Evolutionary conservation across 2,329 filamentous ascomycete genomes (phyloP), one percentile per base, ranked within the genome.

Genomic region (Neurospora crassa): DNA sequence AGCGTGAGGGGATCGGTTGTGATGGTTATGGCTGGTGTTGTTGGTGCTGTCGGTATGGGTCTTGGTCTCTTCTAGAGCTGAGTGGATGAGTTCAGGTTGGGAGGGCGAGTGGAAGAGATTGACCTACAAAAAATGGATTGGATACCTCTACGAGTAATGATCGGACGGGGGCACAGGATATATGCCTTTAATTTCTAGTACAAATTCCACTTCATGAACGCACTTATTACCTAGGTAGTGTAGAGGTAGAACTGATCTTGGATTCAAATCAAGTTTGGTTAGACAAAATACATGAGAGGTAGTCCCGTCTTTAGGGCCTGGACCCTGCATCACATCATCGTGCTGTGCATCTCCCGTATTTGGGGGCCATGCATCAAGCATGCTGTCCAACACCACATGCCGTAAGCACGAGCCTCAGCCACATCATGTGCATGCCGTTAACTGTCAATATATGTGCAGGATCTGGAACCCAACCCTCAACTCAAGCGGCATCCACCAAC

Each of bases 401-500:
- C 24, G 7, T 18, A 34, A 16, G 45, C 34, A 37, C 7, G 10
- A 53, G 5, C 45, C 20, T 47, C 43, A 37, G 1, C 20, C 45
- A 11, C 7, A 24, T 29, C 29, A 29, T 29, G 29, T 29, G 29
- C 53, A 37, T 34, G 53, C 53, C 53, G 53, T 11, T 34, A 37
- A 37, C 53, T 18, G 24, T 37, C 53, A 16, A 63, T 7, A 7
- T 3, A 18, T 29, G 29, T 29, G 29, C 29, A 29, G 29, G 3
- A 29, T 29, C 29, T 29, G 14, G 14, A 16, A 10, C 14, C 53
- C 7, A 2, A 11, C 14, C 14, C 53, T 18, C 0, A 40, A 20
- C 47, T 71, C 71, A 75, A 24, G 75, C 70, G 10, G 76, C 74
- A 71, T 74, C 75, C 37, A 78, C 63, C 12, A 75, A 71, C 68